Evolutionary conservation across 2,329 filamentous ascomycete species (phyloP).

Genomic region (Trichoderma lentiforme): DNA sequence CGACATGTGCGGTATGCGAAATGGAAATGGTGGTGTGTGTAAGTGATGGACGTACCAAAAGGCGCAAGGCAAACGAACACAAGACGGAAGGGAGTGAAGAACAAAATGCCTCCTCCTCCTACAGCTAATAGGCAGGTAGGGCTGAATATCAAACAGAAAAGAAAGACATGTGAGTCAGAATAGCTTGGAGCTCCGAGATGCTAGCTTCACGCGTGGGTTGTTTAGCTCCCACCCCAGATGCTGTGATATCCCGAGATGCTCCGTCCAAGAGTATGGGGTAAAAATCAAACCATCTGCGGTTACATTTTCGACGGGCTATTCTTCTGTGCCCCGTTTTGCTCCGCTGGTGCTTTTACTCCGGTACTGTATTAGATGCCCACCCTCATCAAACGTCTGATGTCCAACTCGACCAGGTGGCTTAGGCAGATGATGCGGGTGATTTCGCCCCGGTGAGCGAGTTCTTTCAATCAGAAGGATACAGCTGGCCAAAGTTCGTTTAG

Average conservation of each 20-base stretch:
- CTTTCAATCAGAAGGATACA: constrained; percentile 8
- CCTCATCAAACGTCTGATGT: background rate
- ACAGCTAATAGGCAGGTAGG: background rate
- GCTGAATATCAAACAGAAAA: background rate
- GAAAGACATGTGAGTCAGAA: background rate
- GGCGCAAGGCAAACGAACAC: background rate
- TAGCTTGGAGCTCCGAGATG: background rate
- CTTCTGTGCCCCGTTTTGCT: background rate
- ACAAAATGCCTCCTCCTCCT: background rate
- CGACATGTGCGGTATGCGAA: background rate
- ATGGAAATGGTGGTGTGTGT: background rate
- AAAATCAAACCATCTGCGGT: background rate
- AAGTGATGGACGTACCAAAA: background rate
- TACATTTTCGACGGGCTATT: background rate
- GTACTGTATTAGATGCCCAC: background rate
- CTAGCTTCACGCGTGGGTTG: background rate
- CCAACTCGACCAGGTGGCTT: background rate
- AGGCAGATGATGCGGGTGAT: constrained; percentile 14
- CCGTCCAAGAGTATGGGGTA: background rate
- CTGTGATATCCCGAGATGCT: background rate
- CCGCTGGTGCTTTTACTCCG: background rate
- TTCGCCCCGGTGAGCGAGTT: background rate
- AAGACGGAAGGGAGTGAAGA: background rate
- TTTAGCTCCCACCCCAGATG: background rate
- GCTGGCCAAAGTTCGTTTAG: constrained; percentile 9